Evolutionary conservation across 148 eudicot genomes (phyloP).

Genomic region (Diospyros kaki): DNA sequence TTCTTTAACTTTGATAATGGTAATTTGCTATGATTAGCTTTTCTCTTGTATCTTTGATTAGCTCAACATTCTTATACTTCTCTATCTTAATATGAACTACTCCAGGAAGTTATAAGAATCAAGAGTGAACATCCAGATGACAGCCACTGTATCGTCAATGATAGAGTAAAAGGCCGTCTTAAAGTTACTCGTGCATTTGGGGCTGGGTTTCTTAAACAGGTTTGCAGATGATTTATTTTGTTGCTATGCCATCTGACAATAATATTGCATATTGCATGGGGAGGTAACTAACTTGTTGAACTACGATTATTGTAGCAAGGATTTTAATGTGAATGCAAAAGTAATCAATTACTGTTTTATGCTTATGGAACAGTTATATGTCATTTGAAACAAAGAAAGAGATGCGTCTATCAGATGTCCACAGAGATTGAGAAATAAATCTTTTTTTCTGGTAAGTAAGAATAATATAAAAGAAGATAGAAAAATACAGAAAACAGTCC

Average conservation of each 20-base stretch:
- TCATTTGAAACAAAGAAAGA: too few species aligned
- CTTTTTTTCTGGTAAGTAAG: too few species aligned
- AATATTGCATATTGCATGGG: too few species aligned
- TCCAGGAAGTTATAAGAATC: slow-evolving; percentile 89
- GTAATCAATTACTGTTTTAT: too few species aligned
- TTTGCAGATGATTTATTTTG: slow-evolving; percentile 23
- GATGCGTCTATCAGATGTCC: too few species aligned
- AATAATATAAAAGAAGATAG: too few species aligned
- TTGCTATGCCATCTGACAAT: not conserved
- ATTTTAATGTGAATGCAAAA: too few species aligned
- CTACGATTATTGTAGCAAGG: not conserved
- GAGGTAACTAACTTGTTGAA: not conserved
- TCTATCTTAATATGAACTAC: slow-evolving; percentile 2
- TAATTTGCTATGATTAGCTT: not conserved
- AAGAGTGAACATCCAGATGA: slow-evolving; percentile 97
- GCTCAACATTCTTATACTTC: slow-evolving; percentile 1
- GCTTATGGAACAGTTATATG: too few species aligned
- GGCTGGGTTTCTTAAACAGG: slow-evolving; percentile 98
- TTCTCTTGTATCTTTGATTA: not conserved
- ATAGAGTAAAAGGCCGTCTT: slow-evolving; percentile 97
- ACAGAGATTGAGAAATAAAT: too few species aligned
- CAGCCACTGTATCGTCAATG: slow-evolving; percentile 86
- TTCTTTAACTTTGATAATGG: not conserved
- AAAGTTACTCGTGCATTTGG: slow-evolving; percentile 99
- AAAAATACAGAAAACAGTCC: too few species aligned